Evolutionary conservation across 768 basidiomycete species (phyloP).

Genomic region (Floccularia luteovirens): DNA sequence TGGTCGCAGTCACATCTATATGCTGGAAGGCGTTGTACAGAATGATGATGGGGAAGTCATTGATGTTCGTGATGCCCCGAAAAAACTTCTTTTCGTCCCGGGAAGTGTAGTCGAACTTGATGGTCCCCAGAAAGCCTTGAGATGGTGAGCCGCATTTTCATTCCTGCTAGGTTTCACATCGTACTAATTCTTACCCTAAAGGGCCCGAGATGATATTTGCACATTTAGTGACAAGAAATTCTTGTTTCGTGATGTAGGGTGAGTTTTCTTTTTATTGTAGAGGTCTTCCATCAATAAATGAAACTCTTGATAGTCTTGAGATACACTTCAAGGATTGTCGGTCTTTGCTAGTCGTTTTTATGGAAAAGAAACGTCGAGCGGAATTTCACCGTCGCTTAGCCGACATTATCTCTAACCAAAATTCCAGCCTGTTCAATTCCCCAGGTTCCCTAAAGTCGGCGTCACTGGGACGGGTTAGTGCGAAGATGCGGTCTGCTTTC

Average conservation of each 20-base stretch:
- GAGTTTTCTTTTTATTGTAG: constrained; percentile 22
- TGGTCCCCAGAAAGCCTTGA: constrained; percentile 70
- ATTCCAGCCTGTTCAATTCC: constrained; percentile 32
- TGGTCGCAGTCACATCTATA: constrained; percentile 79
- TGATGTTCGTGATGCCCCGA: constrained; percentile 80
- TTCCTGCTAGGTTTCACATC: background rate
- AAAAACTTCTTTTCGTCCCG: constrained; percentile 74
- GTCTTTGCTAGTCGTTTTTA: constrained; percentile 78
- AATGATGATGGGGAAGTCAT: constrained; percentile 84
- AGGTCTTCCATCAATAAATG: background rate
- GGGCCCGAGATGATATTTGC: constrained; percentile 74
- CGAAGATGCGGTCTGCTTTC: constrained; percentile 42
- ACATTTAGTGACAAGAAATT: constrained; percentile 78
- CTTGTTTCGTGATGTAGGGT: constrained; percentile 90
- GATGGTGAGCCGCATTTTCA: constrained; percentile 50
- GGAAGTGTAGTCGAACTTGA: constrained; percentile 78
- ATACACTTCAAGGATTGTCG: constrained; percentile 91
- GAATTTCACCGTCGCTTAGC: constrained; percentile 49
- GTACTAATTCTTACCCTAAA: constrained; percentile 17
- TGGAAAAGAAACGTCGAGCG: constrained; percentile 57
- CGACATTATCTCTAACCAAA: constrained; percentile 31
- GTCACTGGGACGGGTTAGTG: constrained; percentile 43
- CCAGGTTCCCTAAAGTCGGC: constrained; percentile 50
- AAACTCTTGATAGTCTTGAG: constrained; percentile 51
- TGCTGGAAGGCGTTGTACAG: constrained; percentile 86